These are phyloP conservation scores for Vitis hybrid DNA, from an alignment of 177 flowering plant species.

Conservation along the genomic window DNA sequence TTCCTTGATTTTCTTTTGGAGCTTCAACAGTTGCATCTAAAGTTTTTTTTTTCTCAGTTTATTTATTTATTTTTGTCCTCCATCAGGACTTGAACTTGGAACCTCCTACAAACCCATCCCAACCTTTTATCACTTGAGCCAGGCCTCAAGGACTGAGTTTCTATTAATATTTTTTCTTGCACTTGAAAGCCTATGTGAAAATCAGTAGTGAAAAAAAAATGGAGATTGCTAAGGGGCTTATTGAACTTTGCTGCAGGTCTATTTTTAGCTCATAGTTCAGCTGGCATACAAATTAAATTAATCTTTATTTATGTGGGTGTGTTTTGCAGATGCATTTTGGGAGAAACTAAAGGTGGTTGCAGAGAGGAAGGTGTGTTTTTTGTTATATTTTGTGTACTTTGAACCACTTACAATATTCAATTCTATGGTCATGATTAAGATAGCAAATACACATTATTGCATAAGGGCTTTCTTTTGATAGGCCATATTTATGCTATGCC, in stretches of 20 bases:
- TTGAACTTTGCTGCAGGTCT: neutral
- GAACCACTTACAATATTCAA: neutral
- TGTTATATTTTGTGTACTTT: neutral
- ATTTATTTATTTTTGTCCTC: neutral
- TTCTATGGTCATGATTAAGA: neutral
- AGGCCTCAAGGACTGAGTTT: too few relatives aligned
- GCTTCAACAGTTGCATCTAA: neutral
- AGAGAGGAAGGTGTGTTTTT: conserved; percentile 51
- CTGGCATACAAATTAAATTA: neutral
- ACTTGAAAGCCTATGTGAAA: neutral
- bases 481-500: neutral
- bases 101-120: neutral
- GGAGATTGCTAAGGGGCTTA: neutral
- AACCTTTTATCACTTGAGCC: too few relatives aligned
- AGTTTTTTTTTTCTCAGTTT: neutral
- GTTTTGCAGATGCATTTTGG: conserved; percentile 60
- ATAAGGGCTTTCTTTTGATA: neutral
- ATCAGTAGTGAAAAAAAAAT: neutral
- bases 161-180: too few relatives aligned
- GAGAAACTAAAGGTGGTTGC: conserved; percentile 53
- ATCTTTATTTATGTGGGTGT: neutral
- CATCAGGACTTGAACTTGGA: too few relatives aligned
- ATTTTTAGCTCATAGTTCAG: too few relatives aligned
- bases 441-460: neutral
- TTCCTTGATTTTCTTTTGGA: neutral